These are phyloP conservation scores for Aspergillus pseudonomiae DNA, from an alignment of 2,329 filamentous ascomycete species.

Conservation along the genomic window DNA sequence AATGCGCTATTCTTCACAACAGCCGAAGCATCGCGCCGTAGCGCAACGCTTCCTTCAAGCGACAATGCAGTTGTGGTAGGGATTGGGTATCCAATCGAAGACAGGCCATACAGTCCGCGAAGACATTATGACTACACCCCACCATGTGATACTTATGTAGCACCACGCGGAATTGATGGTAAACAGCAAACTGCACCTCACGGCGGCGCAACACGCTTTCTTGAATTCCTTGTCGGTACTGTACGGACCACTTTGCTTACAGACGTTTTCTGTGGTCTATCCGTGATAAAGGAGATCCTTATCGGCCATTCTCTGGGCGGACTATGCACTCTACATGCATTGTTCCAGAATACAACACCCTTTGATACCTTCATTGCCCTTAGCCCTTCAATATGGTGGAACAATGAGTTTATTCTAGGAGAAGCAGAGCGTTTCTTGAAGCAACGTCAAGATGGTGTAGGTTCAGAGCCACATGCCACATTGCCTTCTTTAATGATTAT, in stretches of 20 bases:
- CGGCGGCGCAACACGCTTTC: constrained; percentile 51
- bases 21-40: constrained; percentile 27
- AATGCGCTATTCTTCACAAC: constrained; percentile 32
- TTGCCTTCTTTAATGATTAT: constrained; percentile 35
- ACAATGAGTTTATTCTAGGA: constrained; percentile 44
- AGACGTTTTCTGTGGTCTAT: constrained; percentile 33
- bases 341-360: constrained; percentile 44
- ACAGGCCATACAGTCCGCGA: constrained; percentile 24
- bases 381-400: constrained; percentile 55
- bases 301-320: constrained; percentile 56
- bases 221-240: constrained; percentile 47
- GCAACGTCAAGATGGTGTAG: not conserved
- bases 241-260: constrained; percentile 34
- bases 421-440: constrained; percentile 33
- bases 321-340: constrained; percentile 50
- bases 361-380: constrained; percentile 52
- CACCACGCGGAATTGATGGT: constrained; percentile 31
- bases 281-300: constrained; percentile 44
- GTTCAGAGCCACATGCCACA: constrained; percentile 16
- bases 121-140: constrained; percentile 27
- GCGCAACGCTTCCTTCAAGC: constrained; percentile 12
- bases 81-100: constrained; percentile 27
- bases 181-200: constrained; percentile 21
- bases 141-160: constrained; percentile 21
- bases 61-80: constrained; percentile 28